Percentiles rank a stretch among this genome's conserved stretches.
Conservation (phyloP, 192 early-diverging fungal species). For the Linnemannia elongata region DNA sequence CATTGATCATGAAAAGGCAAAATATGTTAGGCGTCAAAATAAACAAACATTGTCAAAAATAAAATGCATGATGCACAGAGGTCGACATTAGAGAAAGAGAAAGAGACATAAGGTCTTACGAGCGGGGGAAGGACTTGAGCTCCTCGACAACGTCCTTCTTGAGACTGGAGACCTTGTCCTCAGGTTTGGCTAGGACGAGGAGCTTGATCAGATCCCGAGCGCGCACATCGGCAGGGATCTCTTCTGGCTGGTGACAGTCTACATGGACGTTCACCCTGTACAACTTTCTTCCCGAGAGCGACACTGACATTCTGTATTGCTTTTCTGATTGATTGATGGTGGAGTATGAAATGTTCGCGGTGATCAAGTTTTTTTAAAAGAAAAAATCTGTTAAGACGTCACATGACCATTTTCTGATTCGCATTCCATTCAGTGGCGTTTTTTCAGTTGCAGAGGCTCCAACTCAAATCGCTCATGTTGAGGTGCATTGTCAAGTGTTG, state of each 20-base stretch:
- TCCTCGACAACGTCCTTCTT: neutral
- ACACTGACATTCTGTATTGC: neutral
- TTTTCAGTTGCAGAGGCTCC: too few species aligned
- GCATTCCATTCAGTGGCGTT: neutral
- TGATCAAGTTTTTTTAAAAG: neutral
- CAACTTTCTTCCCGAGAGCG: neutral
- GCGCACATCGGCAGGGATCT: neutral
- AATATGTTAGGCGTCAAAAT: too few species aligned
- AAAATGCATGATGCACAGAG: neutral
- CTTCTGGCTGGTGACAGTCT: neutral
- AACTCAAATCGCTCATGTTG: too few species aligned
- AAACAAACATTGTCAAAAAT: too few species aligned
- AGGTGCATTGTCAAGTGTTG: too few species aligned
- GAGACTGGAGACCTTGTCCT: neutral
- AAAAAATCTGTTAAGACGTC: neutral
- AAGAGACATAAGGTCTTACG: neutral
- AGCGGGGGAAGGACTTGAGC: neutral
- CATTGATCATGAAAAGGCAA: too few species aligned
- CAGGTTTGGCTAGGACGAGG: neutral
- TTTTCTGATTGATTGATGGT: neutral
- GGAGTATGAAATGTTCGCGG: neutral
- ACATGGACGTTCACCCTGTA: constrained; percentile 4
- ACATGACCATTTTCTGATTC: neutral
- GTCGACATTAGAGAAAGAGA: neutral
- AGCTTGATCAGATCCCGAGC: constrained; percentile 4